Conservation (phyloP, 495 filamentous ascomycete genomes). For the Lophiotrema nucula region DNA sequence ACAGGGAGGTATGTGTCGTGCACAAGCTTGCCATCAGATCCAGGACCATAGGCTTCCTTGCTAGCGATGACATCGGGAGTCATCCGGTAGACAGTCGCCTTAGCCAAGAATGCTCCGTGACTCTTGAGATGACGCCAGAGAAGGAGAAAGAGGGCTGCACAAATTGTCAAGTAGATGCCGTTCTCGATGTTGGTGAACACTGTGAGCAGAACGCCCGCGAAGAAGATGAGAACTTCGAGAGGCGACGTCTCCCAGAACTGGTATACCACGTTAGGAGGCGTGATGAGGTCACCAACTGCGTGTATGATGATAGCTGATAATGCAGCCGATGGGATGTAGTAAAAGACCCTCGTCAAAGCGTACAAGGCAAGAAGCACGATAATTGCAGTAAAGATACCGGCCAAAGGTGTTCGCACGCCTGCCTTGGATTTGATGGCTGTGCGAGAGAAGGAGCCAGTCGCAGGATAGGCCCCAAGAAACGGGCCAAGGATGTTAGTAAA, state of each 20-base stretch:
- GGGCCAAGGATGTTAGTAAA: constrained; percentile 88
- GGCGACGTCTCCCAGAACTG: constrained; percentile 94
- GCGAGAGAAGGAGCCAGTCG: constrained; percentile 93
- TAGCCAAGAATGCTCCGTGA: constrained; percentile 81
- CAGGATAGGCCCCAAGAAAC: constrained; percentile 90
- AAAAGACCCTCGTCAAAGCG: constrained; percentile 88
- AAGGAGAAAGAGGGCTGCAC: constrained; percentile 69
- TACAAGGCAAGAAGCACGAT: constrained; percentile 93
- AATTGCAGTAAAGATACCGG: constrained; percentile 82
- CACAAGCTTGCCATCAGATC: constrained; percentile 24
- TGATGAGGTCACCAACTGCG: constrained; percentile 92
- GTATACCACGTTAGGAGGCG: constrained; percentile 86
- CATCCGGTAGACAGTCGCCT: constrained; percentile 83
- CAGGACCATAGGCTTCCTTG: constrained; percentile 5
- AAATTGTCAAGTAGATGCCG: constrained; percentile 86
- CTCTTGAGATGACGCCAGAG: constrained; percentile 82
- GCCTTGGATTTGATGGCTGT: constrained; percentile 98
- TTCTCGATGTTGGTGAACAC: constrained; percentile 85
- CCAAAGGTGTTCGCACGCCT: constrained; percentile 89
- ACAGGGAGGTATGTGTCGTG: constrained; percentile 89
- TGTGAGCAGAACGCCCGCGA: constrained; percentile 86
- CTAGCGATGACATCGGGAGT: constrained; percentile 65
- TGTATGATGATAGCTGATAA: constrained; percentile 95
- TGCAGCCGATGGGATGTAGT: constrained; percentile 79
- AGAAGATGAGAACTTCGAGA: constrained; percentile 88